Percentiles rank a stretch among this genome's conserved stretches.
Evolutionary conservation across 345 rosid genomes (phyloP).

Genomic region (Clausena lansium): DNA sequence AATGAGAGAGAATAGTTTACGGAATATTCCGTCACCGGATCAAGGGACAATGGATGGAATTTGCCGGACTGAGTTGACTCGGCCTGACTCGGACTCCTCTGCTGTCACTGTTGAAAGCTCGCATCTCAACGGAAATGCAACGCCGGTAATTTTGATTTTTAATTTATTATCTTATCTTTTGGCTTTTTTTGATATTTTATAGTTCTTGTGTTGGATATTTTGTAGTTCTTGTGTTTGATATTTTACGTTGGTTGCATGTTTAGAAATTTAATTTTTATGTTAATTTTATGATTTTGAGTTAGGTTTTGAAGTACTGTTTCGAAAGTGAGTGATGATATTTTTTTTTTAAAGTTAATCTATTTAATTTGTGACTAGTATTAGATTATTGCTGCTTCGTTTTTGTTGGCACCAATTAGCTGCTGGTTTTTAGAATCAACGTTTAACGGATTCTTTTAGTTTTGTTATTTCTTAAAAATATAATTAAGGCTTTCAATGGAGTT

Average conservation of each 20-base stretch:
- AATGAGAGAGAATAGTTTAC: background rate
- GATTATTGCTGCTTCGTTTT: background rate
- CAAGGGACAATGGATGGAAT: slow-evolving; percentile 15
- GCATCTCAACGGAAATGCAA: slow-evolving; percentile 15
- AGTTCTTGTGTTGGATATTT: slow-evolving; percentile 10
- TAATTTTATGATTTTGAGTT: background rate
- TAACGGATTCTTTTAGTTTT: background rate
- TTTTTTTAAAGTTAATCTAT: background rate
- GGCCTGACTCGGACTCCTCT: slow-evolving; percentile 39
- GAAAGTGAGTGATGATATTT: background rate
- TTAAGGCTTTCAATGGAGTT: background rate
- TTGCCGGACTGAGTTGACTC: slow-evolving; percentile 32
- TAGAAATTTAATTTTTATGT: background rate
- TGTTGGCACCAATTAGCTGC: background rate
- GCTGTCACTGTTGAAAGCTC: slow-evolving; percentile 32
- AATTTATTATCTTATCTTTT: background rate
- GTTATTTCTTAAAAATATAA: background rate
- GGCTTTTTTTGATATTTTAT: background rate
- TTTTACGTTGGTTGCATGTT: background rate
- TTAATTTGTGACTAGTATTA: background rate
- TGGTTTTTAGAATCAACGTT: background rate
- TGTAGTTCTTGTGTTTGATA: background rate
- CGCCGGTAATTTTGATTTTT: slow-evolving; percentile 28
- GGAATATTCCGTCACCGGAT: slow-evolving; percentile 36
- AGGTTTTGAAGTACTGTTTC: background rate